phyloP scores from a whole-genome alignment of 306 rosid genomes.

The Vicia sativa region DNA sequence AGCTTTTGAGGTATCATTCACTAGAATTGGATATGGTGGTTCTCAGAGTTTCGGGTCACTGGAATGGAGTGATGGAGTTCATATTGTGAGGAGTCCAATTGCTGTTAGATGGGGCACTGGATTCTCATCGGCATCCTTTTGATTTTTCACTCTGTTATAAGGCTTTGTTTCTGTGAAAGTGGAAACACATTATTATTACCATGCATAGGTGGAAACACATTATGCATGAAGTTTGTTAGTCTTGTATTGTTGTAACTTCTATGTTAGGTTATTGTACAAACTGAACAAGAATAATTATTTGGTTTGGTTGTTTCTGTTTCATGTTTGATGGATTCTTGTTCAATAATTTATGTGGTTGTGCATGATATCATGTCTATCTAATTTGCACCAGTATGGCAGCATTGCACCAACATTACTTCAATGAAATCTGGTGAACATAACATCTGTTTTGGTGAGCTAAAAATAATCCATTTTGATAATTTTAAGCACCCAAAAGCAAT shows the following conservation, averaged over 20 bases:
- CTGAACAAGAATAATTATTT: constrained; percentile 5
- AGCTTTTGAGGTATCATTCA: constrained; percentile 61
- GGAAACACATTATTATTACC: constrained; percentile 1
- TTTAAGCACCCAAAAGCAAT: too few species aligned
- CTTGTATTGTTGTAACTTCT: constrained; percentile 29
- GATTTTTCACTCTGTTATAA: constrained; percentile 34
- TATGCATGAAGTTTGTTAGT: constrained; percentile 31
- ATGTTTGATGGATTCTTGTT: neutral
- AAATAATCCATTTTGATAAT: too few species aligned
- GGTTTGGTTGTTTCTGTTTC: constrained; percentile 24
- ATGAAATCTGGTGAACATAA: neutral
- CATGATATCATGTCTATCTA: neutral
- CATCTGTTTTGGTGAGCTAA: too few species aligned
- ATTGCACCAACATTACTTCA: neutral
- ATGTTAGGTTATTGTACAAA: constrained; percentile 32
- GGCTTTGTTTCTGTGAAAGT: constrained; percentile 26
- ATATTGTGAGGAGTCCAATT: constrained; percentile 74
- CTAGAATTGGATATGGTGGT: constrained; percentile 28
- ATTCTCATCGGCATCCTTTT: constrained; percentile 60
- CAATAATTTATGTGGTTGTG: neutral
- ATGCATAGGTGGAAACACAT: constrained; percentile 23
- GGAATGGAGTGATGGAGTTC: constrained; percentile 80
- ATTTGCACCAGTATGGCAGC: neutral
- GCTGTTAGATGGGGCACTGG: constrained; percentile 58
- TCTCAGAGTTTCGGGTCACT: constrained; percentile 63